These are phyloP conservation scores for Pseudozyma sp. DNA, from an alignment of 1,284 basidiomycete species.

Conservation along the genomic window DNA sequence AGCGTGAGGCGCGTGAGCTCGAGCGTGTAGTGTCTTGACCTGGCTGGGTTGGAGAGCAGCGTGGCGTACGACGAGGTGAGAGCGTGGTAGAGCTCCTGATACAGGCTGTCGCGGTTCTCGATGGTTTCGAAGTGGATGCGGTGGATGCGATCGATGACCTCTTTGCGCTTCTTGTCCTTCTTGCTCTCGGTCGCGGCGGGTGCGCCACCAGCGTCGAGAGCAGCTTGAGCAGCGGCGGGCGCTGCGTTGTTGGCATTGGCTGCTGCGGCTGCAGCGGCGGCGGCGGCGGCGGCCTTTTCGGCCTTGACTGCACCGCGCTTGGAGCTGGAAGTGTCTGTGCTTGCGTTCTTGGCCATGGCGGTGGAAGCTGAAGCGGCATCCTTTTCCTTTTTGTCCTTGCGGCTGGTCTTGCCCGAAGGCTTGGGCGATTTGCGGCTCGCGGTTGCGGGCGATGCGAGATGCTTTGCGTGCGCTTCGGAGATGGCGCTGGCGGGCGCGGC, in stretches of 20 bases:
- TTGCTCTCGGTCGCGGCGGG: conserved; percentile 39
- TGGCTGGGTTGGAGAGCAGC: conserved; percentile 59
- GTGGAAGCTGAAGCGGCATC: conserved; percentile 24
- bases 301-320: conserved; percentile 39
- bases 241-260: conserved; percentile 5
- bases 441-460: conserved; percentile 37
- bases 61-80: conserved; percentile 58
- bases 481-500: conserved; percentile 30
- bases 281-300: conserved; percentile 36
- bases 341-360: conserved; percentile 43
- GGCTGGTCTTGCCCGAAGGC: conserved; percentile 32
- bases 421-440: conserved; percentile 43
- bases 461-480: conserved; percentile 41
- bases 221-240: conserved; percentile 16
- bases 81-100: conserved; percentile 60
- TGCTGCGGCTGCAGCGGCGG: conserved; percentile 17
- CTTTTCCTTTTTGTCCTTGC: conserved; percentile 44
- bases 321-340: conserved; percentile 34
- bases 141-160: conserved; percentile 66
- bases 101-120: conserved; percentile 64
- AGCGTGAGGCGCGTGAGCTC: conserved; percentile 56
- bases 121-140: conserved; percentile 65
- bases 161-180: conserved; percentile 63
- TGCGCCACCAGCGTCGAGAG: conserved; percentile 12
- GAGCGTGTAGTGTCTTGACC: conserved; percentile 62